Evolutionary conservation across 2,329 filamentous ascomycete species (phyloP).

Genomic region (Aureobasidium sp.): DNA sequence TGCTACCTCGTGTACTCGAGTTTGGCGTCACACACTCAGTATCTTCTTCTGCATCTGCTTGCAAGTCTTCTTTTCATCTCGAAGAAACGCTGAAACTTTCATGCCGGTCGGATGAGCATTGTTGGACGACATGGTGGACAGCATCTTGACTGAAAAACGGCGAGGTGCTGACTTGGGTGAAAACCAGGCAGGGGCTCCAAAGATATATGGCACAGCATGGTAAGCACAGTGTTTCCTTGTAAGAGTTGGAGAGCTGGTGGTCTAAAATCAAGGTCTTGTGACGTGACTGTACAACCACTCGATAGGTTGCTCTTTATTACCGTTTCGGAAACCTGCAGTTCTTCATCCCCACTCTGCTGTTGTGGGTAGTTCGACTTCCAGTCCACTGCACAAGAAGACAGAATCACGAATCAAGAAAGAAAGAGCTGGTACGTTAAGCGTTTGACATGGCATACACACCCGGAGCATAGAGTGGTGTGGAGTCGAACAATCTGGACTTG

Average conservation of each 20-base stretch:
- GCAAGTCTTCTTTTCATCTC: slow-evolving; percentile 1
- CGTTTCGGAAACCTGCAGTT: not conserved
- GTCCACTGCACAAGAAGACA: not conserved
- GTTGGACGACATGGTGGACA: not conserved
- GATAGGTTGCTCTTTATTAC: not conserved
- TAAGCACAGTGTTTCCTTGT: not conserved
- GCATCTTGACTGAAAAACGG: not conserved
- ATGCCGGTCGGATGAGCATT: not conserved
- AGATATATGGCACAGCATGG: slow-evolving; percentile 1
- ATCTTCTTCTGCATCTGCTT: slow-evolving; percentile 9
- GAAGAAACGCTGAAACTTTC: not conserved
- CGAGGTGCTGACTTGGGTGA: not conserved
- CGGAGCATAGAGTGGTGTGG: no score
- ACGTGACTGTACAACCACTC: not conserved
- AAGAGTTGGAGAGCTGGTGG: not conserved
- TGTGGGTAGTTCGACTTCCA: no score
- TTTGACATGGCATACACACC: no score
- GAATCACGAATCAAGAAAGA: not conserved
- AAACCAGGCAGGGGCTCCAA: not conserved
- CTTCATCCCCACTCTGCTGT: no score
- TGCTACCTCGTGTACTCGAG: not conserved
- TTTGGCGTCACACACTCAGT: not conserved
- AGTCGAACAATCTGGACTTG: not conserved
- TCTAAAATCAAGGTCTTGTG: not conserved
- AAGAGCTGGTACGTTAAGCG: not conserved